These are phyloP conservation scores for Aspergillus sp. DNA, from an alignment of 2,329 filamentous ascomycete genomes.

Conservation along the genomic window DNA sequence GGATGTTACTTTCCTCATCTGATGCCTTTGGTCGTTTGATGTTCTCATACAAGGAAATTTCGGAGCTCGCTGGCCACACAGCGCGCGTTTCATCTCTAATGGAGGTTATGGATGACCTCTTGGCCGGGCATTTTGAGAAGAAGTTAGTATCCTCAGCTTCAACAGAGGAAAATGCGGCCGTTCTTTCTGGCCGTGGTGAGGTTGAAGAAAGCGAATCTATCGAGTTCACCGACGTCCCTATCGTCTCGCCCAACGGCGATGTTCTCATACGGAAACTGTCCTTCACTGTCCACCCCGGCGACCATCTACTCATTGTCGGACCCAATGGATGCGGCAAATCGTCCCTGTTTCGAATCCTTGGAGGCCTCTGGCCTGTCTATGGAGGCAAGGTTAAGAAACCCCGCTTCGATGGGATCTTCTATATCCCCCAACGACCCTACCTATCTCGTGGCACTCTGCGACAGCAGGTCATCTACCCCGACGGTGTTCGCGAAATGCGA, in stretches of 20 bases:
- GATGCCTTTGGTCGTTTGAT: conserved; percentile 94
- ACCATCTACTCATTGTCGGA: conserved; percentile 90
- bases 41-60: conserved; percentile 97
- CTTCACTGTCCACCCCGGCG: conserved; percentile 79
- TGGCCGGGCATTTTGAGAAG: conserved; percentile 89
- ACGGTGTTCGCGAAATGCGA: conserved; percentile 81
- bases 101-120: conserved; percentile 91
- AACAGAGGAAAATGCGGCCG: conserved; percentile 73
- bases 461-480: conserved; percentile 95
- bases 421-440: conserved; percentile 94
- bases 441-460: conserved; percentile 86
- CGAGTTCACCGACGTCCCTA: conserved; percentile 82
- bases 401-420: conserved; percentile 89
- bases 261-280: conserved; percentile 81
- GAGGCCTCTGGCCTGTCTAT: conserved; percentile 96
- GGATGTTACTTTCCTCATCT: conserved; percentile 86
- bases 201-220: conserved; percentile 80
- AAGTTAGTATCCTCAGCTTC: conserved; percentile 87
- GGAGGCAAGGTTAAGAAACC: conserved; percentile 91
- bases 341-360: conserved; percentile 90
- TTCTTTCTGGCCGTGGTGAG: conserved; percentile 75
- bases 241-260: conserved; percentile 94
- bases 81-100: conserved; percentile 84
- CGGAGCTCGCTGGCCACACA: conserved; percentile 91
- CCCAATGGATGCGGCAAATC: conserved; percentile 98